Conservation (phyloP, 768 basidiomycete species). For the Boletus rubescentipes region DNA sequence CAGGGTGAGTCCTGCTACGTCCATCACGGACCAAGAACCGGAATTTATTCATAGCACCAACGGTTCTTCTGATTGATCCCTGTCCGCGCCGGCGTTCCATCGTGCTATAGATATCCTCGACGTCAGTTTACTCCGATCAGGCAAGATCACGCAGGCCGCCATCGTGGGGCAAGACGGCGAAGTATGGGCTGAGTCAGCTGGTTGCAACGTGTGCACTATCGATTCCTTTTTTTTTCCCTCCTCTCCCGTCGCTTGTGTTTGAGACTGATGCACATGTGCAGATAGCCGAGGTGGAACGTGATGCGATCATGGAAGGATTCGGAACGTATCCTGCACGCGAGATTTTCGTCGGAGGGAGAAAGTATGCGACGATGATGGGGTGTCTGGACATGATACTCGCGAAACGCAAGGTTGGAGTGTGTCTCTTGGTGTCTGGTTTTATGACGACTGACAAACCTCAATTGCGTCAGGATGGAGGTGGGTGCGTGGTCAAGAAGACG, state of each 20-base stretch:
- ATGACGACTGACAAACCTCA: background rate
- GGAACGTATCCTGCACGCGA: constrained; percentile 20
- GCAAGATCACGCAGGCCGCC: constrained; percentile 74
- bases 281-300: constrained; percentile 24
- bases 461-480: constrained; percentile 16
- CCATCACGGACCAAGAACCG: background rate
- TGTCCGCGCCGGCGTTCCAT: background rate
- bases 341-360: constrained; percentile 22
- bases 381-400: constrained; percentile 27
- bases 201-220: constrained; percentile 24
- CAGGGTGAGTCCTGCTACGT: constrained; percentile 16
- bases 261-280: constrained; percentile 3
- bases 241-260: background rate
- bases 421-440: background rate
- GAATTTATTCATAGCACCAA: background rate
- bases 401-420: constrained; percentile 14
- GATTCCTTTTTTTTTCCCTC: background rate
- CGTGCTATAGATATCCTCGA: constrained; percentile 78
- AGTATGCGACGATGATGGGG: constrained; percentile 28
- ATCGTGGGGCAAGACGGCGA: constrained; percentile 33
- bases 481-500: constrained; percentile 29
- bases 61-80: background rate
- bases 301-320: constrained; percentile 20
- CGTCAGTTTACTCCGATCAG: constrained; percentile 69
- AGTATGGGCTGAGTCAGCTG: constrained; percentile 32